These are phyloP conservation scores for Conidiobolus incongruus DNA, from an alignment of 371 early-diverging fungal genomes.

Conservation along the genomic window DNA sequence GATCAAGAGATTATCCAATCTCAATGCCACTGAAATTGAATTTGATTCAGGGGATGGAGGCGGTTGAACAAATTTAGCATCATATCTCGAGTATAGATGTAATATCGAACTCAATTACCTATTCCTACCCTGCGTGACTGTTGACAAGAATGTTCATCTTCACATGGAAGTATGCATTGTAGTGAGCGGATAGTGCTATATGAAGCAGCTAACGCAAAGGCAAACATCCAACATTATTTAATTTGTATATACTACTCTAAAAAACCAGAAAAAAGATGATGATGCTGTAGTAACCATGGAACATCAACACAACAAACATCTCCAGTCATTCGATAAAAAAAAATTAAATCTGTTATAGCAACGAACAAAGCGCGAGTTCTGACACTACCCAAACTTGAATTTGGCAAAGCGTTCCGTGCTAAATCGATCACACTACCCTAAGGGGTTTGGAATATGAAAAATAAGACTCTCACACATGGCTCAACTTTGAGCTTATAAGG, in stretches of 20 bases:
- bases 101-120: conserved; percentile 39
- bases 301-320: conserved; percentile 19
- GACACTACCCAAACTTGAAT: conserved; percentile 46
- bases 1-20: conserved; percentile 30
- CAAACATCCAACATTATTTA: conserved; percentile 82
- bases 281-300: conserved; percentile 18
- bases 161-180: conserved; percentile 55
- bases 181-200: conserved; percentile 42
- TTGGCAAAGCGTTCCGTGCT: conserved; percentile 30
- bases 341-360: conserved; percentile 27
- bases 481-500: conserved; percentile 55
- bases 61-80: conserved; percentile 19
- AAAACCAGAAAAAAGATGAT: conserved; percentile 27
- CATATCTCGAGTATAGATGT: conserved; percentile 46
- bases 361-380: conserved; percentile 35
- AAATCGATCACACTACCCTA: conserved; percentile 41
- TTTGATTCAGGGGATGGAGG: conserved; percentile 24
- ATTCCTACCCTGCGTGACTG: conserved; percentile 60
- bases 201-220: conserved; percentile 47
- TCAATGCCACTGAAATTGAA: conserved; percentile 30
- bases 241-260: conserved; percentile 55
- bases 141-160: conserved; percentile 13
- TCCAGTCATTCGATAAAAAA: conserved; percentile 36
- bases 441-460: conserved; percentile 79
- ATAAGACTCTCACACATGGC: conserved; percentile 50